Percentiles rank a stretch among this genome's conserved stretches.
These are phyloP conservation scores for Saccharomycopsis oosterbeekiorum DNA, from an alignment of 805 yeast genomes.

Conservation along the genomic window DNA sequence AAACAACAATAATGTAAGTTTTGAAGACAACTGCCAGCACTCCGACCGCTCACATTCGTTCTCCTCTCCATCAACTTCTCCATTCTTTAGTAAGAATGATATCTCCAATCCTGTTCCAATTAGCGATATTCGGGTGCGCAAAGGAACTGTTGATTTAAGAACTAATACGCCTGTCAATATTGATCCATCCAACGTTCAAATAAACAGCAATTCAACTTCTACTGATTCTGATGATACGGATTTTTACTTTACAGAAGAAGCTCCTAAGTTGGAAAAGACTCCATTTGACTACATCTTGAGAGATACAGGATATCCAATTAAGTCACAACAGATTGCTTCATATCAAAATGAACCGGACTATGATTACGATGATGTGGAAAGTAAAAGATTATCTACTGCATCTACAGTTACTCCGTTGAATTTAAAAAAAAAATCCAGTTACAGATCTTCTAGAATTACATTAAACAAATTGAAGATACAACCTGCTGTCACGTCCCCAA, in stretches of 20 bases:
- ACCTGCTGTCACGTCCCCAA: slow-evolving; percentile 7
- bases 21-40: neutral
- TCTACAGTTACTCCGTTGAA: slow-evolving; percentile 15
- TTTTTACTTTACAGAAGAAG: slow-evolving; percentile 10
- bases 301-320: neutral
- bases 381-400: slow-evolving; percentile 11
- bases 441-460: slow-evolving; percentile 14
- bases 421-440: neutral
- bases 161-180: neutral
- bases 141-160: slow-evolving; percentile 16
- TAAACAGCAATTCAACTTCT: neutral
- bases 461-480: slow-evolving; percentile 8
- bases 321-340: neutral
- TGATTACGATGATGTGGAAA: neutral
- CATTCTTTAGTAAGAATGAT: neutral
- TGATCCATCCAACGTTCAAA: neutral
- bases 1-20: slow-evolving; percentile 9
- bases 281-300: slow-evolving; percentile 16
- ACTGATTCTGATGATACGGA: slow-evolving; percentile 5
- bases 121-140: slow-evolving; percentile 14
- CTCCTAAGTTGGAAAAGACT: neutral
- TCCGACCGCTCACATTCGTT: neutral
- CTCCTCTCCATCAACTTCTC: neutral
- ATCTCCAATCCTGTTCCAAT: slow-evolving; percentile 19
- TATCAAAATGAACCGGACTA: neutral